Evolutionary conservation across 306 rosid species (phyloP).

Genomic region (Oemleria cerasiformis): DNA sequence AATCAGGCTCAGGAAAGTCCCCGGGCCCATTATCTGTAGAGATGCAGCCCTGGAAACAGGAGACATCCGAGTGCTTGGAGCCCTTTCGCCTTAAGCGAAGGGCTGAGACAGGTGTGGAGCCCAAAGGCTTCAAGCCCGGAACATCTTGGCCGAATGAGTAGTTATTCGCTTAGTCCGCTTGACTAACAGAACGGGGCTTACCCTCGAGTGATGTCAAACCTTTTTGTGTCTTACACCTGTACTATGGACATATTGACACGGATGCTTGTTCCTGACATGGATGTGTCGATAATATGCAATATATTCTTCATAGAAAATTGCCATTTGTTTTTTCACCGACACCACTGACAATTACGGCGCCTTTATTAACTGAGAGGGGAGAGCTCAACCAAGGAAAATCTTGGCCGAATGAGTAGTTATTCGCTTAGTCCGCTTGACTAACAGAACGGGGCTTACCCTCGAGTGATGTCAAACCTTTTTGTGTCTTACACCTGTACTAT

Average conservation of each 20-base stretch:
- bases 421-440: slow-evolving; percentile 4
- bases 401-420: slow-evolving; percentile 21
- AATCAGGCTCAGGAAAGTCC: slow-evolving; percentile 8
- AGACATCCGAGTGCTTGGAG: not conserved
- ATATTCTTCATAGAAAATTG: no score
- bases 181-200: slow-evolving; percentile 22
- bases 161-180: slow-evolving; percentile 13
- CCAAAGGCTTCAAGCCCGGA: not conserved
- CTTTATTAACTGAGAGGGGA: no score
- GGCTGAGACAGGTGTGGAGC: slow-evolving; percentile 21
- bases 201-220: not conserved
- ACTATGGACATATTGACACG: no score
- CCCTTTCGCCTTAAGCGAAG: not conserved
- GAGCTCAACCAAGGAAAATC: no score
- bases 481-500: no score
- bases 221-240: not conserved
- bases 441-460: slow-evolving; percentile 20
- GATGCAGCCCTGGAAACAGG: slow-evolving; percentile 15
- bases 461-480: not conserved
- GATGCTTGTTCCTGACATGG: no score
- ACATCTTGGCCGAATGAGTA: slow-evolving; percentile 10
- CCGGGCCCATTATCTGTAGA: slow-evolving; percentile 17
- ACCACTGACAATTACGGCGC: no score
- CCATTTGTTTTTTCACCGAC: no score
- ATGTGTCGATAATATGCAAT: no score